A percentile compares a stretch with the other conserved stretches of the same genome.
phyloP scores from a whole-genome alignment of 805 yeast species.

The Cyberlindnera misumaiensis region DNA sequence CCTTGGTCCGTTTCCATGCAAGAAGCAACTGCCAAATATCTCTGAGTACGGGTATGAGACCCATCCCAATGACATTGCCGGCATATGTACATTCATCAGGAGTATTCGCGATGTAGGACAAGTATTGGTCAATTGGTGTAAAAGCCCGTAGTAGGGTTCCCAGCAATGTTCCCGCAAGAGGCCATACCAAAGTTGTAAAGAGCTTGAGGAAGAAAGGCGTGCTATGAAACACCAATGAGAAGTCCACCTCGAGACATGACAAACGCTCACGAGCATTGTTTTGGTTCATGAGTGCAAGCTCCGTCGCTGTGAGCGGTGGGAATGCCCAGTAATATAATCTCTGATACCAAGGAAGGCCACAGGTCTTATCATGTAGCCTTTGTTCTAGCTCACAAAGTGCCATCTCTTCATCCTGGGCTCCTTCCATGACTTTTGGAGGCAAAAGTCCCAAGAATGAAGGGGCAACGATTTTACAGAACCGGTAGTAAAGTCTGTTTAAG shows the following conservation, averaged over 20 bases:
- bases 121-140: slow-evolving; percentile 17
- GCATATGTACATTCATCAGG: slow-evolving; percentile 32
- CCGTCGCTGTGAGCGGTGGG: slow-evolving; percentile 5
- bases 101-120: slow-evolving; percentile 21
- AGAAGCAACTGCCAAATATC: slow-evolving; percentile 28
- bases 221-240: slow-evolving; percentile 20
- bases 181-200: slow-evolving; percentile 15
- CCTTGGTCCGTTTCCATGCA: slow-evolving; percentile 26
- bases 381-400: slow-evolving; percentile 6
- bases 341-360: slow-evolving; percentile 2
- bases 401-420: slow-evolving; percentile 4
- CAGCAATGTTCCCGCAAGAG: slow-evolving; percentile 23
- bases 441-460: slow-evolving; percentile 21
- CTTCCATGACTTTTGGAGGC: background rate
- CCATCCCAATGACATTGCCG: slow-evolving; percentile 30
- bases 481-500: slow-evolving; percentile 29
- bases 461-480: slow-evolving; percentile 18
- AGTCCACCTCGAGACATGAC: slow-evolving; percentile 24
- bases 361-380: background rate
- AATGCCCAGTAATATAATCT: slow-evolving; percentile 2
- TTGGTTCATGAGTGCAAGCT: slow-evolving; percentile 8
- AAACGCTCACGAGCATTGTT: slow-evolving; percentile 21
- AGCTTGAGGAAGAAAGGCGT: slow-evolving; percentile 6
- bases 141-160: slow-evolving; percentile 20
- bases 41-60: slow-evolving; percentile 23